phyloP scores from a whole-genome alignment of 2,329 filamentous ascomycete genomes.

The Trichoderma endophyticum region DNA sequence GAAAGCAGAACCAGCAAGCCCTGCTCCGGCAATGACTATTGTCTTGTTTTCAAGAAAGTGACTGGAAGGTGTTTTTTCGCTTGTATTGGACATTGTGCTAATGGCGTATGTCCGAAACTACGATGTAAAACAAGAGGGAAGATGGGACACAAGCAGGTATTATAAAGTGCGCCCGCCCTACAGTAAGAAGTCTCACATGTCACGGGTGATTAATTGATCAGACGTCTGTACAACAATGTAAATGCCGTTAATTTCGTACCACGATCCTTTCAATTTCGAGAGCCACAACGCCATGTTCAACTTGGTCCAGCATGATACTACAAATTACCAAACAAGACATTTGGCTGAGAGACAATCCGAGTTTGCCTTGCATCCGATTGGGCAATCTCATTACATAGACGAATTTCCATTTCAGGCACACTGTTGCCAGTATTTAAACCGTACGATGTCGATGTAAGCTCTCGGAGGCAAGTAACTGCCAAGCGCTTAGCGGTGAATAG shows the following conservation, averaged over 20 bases:
- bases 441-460: background rate
- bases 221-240: background rate
- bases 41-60: slow-evolving; percentile 34
- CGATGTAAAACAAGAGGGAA: background rate
- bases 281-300: background rate
- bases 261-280: background rate
- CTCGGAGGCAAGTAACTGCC: background rate
- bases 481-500: background rate
- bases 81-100: background rate
- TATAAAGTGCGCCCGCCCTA: background rate
- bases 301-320: background rate
- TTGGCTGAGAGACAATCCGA: background rate
- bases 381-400: background rate
- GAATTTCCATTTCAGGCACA: background rate
- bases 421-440: background rate
- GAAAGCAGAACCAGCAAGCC: slow-evolving; percentile 40
- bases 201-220: background rate
- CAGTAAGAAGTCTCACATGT: background rate
- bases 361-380: background rate
- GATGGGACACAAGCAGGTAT: background rate
- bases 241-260: background rate
- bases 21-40: slow-evolving; percentile 39
- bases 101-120: background rate
- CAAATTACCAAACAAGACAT: background rate
- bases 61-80: slow-evolving; percentile 21